Evolutionary conservation across 2,329 filamentous ascomycete genomes (phyloP).

Genomic region (Microdochium paspali): DNA sequence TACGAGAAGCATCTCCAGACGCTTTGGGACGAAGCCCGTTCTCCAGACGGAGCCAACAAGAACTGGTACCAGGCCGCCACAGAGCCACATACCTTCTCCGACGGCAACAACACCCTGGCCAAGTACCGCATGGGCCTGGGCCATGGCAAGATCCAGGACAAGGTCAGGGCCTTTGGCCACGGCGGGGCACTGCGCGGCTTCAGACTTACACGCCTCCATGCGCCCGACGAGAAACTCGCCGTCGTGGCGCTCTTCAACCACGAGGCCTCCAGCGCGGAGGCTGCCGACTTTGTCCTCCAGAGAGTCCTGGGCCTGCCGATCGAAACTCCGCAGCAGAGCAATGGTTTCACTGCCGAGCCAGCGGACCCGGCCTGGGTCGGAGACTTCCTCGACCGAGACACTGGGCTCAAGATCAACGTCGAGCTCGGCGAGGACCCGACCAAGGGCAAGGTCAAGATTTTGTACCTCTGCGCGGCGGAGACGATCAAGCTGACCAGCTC

Average conservation of each 20-base stretch:
- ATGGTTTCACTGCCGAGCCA: neutral
- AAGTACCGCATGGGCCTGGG: slow-evolving; percentile 26
- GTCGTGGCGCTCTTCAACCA: slow-evolving; percentile 30
- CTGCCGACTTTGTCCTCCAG: slow-evolving; percentile 20
- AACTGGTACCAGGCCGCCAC: slow-evolving; percentile 23
- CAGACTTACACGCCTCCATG: slow-evolving; percentile 23
- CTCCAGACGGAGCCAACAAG: slow-evolving; percentile 1
- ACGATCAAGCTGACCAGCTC: slow-evolving; percentile 12
- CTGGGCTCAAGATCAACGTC: slow-evolving; percentile 20
- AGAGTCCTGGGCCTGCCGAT: slow-evolving; percentile 15
- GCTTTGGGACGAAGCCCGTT: slow-evolving; percentile 14
- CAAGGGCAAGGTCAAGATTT: slow-evolving; percentile 16
- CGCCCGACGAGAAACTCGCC: slow-evolving; percentile 22
- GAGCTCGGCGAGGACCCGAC: slow-evolving; percentile 9
- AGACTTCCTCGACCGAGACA: slow-evolving; percentile 25
- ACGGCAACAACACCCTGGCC: slow-evolving; percentile 19
- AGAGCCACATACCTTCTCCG: slow-evolving; percentile 5
- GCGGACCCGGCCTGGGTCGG: slow-evolving; percentile 20
- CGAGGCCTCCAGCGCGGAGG: slow-evolving; percentile 17
- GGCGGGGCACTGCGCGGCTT: slow-evolving; percentile 31
- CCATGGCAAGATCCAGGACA: slow-evolving; percentile 12
- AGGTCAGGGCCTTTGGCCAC: slow-evolving; percentile 22
- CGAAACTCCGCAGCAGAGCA: slow-evolving; percentile 1
- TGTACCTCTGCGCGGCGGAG: slow-evolving; percentile 16
- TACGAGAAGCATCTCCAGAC: slow-evolving; percentile 30